Base-by-base conservation (phyloP, 768 basidiomycete species). In the Lyophyllum atratum region DNA sequence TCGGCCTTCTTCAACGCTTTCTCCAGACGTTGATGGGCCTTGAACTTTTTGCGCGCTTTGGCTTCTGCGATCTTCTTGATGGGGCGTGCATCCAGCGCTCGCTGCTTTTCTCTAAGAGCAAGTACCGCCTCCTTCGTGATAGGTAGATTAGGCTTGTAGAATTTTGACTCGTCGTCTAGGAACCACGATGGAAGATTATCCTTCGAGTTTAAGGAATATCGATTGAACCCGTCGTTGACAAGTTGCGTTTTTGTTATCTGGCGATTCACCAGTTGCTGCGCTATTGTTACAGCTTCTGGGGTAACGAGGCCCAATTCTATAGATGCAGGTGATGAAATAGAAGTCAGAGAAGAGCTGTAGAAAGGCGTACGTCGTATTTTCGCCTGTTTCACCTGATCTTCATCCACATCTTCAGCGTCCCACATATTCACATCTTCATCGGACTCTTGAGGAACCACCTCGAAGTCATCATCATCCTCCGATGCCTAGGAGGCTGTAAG, bases 41-140 rank as follows among this genome's bases (percentile, higher is more conserved):
- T 93, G 68, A 92, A 76, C 76, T 98, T 98, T 76, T 99, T 99
- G 59, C 97, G 84, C 26, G 93, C 95, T 72, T 98, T 98, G 14
- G 97, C 97, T 74, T 98, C 97, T 9, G 96, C 97, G 7, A 98
- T 85, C 79, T 99, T 99, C 78, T 97, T 98, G 76, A 99, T 98
- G 17, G 97, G 97, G 24, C 97, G 86, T 1, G 96, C 94, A 69
- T 99, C 95, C 48, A 99, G 78, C 14, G 94, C 92, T 12, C 96
- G 89, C 73, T 95, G 92, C 72, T 92, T 93, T 21, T 90, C 92
- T 28, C 91, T 86, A 28, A 99, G 79, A 10, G 85, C 87, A 48
- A 82, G 81, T 54, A 98, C 79, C 10, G 97, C 97, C 70, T 98
- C 97, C 71, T 96, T 98, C 0, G 95, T 98, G 54, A 98, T 81